phyloP scores from a whole-genome alignment of 2,329 filamentous ascomycete species.

The Nakataea oryzae region DNA sequence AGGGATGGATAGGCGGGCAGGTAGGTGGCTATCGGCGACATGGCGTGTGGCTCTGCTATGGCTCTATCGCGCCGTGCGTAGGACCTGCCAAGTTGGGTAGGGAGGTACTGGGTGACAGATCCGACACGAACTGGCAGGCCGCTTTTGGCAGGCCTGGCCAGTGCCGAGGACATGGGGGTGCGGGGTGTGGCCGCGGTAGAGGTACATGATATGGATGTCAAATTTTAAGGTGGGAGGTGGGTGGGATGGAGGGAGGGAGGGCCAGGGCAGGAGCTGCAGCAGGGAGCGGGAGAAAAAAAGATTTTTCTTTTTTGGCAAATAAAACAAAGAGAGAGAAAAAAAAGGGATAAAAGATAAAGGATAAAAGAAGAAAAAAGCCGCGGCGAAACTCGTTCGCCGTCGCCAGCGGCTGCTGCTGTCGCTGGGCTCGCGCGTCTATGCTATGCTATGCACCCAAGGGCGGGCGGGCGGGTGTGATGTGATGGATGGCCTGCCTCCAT shows the following conservation, averaged over 20 bases:
- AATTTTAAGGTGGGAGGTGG: no score
- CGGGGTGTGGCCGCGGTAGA: neutral
- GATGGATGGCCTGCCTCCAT: neutral
- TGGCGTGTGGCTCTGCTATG: no score
- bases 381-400: neutral
- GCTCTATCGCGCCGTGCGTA: no score
- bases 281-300: no score
- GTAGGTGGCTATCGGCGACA: no score
- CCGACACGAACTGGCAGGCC: no score
- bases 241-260: no score
- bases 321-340: no score
- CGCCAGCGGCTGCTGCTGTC: neutral
- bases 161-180: no score
- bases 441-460: no score
- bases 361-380: neutral
- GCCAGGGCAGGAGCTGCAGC: no score
- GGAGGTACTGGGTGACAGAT: neutral
- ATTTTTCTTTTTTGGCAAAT: no score
- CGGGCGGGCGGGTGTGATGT: neutral
- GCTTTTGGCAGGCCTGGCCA: neutral
- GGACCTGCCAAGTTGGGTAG: neutral
- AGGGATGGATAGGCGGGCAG: neutral
- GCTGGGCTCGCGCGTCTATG: neutral
- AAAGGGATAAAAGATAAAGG: neutral
- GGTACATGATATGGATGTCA: neutral